Evolutionary conservation across 2,329 filamentous ascomycete genomes (phyloP), one percentile per base, ranked within the genome.

Genomic region (Tolypocladium album): DNA sequence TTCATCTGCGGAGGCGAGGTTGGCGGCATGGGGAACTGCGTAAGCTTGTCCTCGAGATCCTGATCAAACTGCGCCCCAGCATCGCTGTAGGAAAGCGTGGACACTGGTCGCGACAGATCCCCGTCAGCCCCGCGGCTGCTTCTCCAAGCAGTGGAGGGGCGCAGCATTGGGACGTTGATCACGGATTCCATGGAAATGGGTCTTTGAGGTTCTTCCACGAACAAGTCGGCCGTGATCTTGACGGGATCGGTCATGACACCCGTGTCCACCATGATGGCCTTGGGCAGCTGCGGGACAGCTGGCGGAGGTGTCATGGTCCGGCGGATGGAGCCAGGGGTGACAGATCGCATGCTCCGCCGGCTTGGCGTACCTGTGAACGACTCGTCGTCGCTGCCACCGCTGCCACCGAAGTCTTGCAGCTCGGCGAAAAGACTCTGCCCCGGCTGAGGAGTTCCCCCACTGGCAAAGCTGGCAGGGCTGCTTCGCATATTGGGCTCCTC

Each of bases 381-480:
- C 63, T 88, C 87, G 61, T 90, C 89, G 63, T 90, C 89, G 65
- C 88, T 88, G 64, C 85, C 85, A 62, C 85, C 89, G 65, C 88
- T 88, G 64, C 85, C 85, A 62, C 85, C 88, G 52, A 97, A 78
- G 65, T 91, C 90, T 58, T 89, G 90, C 50, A 99, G 82, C 73
- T 99, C 94, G 47, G 92, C 92, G 71, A 94, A 96, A 57, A 99
- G 79, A 68, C 89, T 97, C 76, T 96, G 90, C 20, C 84, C 74
- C 52, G 74, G 72, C 60, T 81, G 76, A 12, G 83, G 78, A 3
- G 81, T 83, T 63, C 77, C 81, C 65, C 78, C 80, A 62, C 76
- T 79, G 22, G 73, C 75, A 63, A 81, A 78, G 68, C 83, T 85
- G 56, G 80, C 79, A 22, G 83, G 85, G 62, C 85, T 88, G 68